Base-by-base conservation (phyloP, 305 asterid species). In the Lippia alba region DNA sequence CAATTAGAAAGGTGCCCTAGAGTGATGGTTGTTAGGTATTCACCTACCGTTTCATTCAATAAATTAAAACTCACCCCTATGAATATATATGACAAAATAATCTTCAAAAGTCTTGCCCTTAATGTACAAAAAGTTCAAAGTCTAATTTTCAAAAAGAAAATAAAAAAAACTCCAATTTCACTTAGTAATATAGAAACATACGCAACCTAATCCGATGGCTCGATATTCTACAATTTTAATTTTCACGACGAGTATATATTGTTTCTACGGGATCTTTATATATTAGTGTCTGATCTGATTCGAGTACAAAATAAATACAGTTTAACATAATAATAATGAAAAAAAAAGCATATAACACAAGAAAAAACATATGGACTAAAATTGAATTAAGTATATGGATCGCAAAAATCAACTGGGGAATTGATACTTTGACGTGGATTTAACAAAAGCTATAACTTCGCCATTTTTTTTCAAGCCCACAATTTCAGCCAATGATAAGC, bases 371-470 rank as follows among this genome's bases (percentile, higher is more conserved):
- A 49, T 49, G 18, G 56, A 15, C 56, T 16, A 49, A 5, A 49
- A 49, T 4, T 49, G 55, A 14, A 14, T 49, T 49, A 49, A 44
- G 49, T 30, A 24, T 4, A 14, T 3, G 66, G 33, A 61, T 16
- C 44, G 4, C 32, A 61, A 40, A 9, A 61, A 0, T 6, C 50
- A 36, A 24, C 6, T 8, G 19, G 7, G 49, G 0, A 16, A 36
- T 0, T 5, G 17, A 34, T 17, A 18, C 24, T 14, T 4, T 20
- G 17, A 46, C 57, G 56, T 58, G 40, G 74, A 46, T 12, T 11
- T 46, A 45, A 59, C 61, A 72, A 72, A 64, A 64, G 65, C 19
- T 16, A 54, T 51, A 4, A 8, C 18, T 16, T 64, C 30, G 3
- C 9, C 53, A 53, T 71, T 49, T 61, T 61, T 61, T 70, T 61